Conservation (phyloP, 208 protist genomes). For the Borovskyia barvae region DNA sequence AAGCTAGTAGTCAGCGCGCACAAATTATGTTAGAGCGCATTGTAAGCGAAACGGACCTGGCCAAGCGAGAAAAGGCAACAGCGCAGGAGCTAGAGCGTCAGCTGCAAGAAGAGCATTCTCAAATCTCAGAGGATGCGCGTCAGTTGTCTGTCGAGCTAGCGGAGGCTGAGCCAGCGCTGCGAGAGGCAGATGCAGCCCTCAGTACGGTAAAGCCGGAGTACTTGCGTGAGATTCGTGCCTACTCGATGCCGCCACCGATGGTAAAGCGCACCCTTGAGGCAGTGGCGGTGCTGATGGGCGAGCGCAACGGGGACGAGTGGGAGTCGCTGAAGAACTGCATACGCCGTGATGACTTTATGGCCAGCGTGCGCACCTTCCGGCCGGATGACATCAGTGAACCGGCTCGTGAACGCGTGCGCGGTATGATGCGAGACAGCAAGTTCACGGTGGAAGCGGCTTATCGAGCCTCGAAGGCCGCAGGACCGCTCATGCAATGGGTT, state of each 20-base stretch:
- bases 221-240: constrained; percentile 96
- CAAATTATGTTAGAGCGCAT: constrained; percentile 88
- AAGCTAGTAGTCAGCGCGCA: constrained; percentile 69
- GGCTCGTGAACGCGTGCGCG: constrained; percentile 45
- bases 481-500: constrained; percentile 97
- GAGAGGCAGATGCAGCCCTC: constrained; percentile 95
- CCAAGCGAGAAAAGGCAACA: constrained; percentile 78
- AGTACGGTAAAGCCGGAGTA: constrained; percentile 95
- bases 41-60: constrained; percentile 78
- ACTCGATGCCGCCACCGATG: constrained; percentile 94
- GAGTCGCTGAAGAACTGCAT: constrained; percentile 92
- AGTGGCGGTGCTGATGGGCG: constrained; percentile 86
- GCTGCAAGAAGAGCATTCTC: constrained; percentile 84
- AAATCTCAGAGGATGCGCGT: constrained; percentile 66
- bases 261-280: constrained; percentile 95
- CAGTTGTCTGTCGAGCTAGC: constrained; percentile 76
- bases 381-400: constrained; percentile 76
- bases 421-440: constrained; percentile 90
- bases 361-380: constrained; percentile 94
- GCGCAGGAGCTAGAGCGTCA: constrained; percentile 71
- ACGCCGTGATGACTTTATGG: constrained; percentile 94
- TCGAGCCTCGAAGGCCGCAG: constrained; percentile 95
- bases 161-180: constrained; percentile 92
- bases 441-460: constrained; percentile 95
- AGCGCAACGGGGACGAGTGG: constrained; percentile 90